A percentile compares a stretch with the other conserved stretches of the same genome.
phyloP scores from a whole-genome alignment of 495 filamentous ascomycete genomes.

The Aspergillus panamensis region DNA sequence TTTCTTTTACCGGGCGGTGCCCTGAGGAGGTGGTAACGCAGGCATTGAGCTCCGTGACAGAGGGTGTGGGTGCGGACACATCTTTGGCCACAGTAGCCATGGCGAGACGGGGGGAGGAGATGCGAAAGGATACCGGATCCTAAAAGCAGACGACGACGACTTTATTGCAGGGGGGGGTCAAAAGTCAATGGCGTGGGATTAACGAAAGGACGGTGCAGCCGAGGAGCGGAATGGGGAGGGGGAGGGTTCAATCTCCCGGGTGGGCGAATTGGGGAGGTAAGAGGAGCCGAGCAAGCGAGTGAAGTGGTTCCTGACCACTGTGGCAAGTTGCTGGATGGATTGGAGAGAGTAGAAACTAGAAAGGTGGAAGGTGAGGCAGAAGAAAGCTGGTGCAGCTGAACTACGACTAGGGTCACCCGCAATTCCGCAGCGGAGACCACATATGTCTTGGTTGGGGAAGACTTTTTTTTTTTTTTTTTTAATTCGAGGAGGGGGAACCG shows the following conservation, averaged over 20 bases:
- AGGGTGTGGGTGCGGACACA: constrained; percentile 25
- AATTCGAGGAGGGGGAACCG: background rate
- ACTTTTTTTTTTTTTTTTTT: background rate
- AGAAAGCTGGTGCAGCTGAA: background rate
- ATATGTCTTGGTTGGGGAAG: constrained; percentile 1
- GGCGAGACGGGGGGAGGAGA: constrained; percentile 3
- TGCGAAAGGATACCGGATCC: constrained; percentile 15
- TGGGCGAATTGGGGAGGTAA: background rate
- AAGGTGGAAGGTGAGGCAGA: background rate
- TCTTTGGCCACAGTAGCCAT: constrained; percentile 46
- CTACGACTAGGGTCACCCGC: background rate
- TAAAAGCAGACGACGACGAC: constrained; percentile 18
- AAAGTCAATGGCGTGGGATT: constrained; percentile 11
- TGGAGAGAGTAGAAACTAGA: background rate
- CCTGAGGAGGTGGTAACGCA: constrained; percentile 39
- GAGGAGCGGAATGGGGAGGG: background rate
- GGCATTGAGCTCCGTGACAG: constrained; percentile 41
- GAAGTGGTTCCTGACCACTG: constrained; percentile 21
- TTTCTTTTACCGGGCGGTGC: constrained; percentile 38
- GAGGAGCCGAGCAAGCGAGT: constrained; percentile 4
- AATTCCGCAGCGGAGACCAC: constrained; percentile 15
- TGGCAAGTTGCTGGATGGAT: background rate
- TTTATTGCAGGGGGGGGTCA: constrained; percentile 21
- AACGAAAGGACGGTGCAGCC: constrained; percentile 1
- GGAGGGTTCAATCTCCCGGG: background rate